Percentiles rank a stretch among this genome's conserved stretches.
Conservation (phyloP, 257 asterid species). For the Henckelia pumila region DNA sequence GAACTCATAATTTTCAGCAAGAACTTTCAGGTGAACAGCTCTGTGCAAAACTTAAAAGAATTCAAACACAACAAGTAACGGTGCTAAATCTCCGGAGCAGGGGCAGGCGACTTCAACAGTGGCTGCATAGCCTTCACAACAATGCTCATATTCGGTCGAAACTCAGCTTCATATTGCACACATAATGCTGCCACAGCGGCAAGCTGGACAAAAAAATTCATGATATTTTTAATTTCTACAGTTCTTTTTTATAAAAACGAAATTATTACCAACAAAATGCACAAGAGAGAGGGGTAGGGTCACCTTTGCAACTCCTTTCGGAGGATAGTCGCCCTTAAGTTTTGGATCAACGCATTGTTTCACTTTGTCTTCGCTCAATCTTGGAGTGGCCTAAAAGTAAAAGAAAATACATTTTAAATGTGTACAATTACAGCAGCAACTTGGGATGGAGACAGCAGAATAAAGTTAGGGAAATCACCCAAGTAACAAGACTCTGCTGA, state of each 20-base stretch:
- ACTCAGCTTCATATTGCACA: slow-evolving; percentile 90
- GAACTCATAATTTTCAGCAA: slow-evolving; percentile 10
- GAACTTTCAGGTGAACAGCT: slow-evolving; percentile 2
- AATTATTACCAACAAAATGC: too few species aligned
- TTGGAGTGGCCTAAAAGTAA: slow-evolving; percentile 69
- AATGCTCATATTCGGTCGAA: slow-evolving; percentile 90
- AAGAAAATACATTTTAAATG: slow-evolving; percentile 12
- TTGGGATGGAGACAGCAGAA: slow-evolving; percentile 3
- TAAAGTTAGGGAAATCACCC: slow-evolving; percentile 49
- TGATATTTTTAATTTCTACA: not conserved
- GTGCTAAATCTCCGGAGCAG: slow-evolving; percentile 45
- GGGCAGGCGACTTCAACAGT: slow-evolving; percentile 55
- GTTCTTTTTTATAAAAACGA: not conserved
- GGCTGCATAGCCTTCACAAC: slow-evolving; percentile 92
- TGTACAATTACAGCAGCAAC: not conserved
- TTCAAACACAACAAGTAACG: slow-evolving; percentile 20
- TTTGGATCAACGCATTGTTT: slow-evolving; percentile 87
- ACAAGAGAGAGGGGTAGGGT: not conserved
- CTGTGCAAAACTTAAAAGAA: slow-evolving; percentile 33
- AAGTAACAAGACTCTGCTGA: slow-evolving; percentile 88
- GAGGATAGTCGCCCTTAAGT: slow-evolving; percentile 74
- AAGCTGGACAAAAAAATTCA: slow-evolving; percentile 44
- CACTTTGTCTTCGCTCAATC: slow-evolving; percentile 89
- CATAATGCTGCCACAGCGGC: slow-evolving; percentile 94
- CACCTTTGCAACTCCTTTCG: slow-evolving; percentile 95